A percentile compares a stretch with the other conserved stretches of the same genome.
Evolutionary conservation across 148 eudicot species (phyloP).

Genomic region (Vaccinium myrtillus): DNA sequence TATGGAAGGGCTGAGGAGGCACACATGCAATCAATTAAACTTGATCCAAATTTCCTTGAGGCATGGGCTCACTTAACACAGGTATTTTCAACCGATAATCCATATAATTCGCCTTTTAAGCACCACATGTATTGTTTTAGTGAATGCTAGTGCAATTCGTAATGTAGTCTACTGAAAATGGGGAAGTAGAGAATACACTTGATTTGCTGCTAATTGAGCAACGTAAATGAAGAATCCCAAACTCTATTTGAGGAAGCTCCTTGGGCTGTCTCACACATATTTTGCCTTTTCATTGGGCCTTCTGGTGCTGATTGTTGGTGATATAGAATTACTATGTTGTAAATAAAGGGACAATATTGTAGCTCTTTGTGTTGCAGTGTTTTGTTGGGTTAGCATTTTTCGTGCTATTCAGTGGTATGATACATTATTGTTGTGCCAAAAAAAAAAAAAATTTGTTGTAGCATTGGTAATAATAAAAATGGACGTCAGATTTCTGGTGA

Average conservation of each 20-base stretch:
- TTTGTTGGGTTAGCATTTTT: neutral
- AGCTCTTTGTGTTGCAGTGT: constrained; percentile 6
- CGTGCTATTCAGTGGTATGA: neutral
- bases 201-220: constrained; percentile 7
- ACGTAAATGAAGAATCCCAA: neutral
- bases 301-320: neutral
- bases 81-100: constrained; percentile 37
- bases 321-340: neutral
- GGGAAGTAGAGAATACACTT: neutral
- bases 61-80: constrained; percentile 90
- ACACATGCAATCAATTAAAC: constrained; percentile 70
- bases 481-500: constrained; percentile 4
- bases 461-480: neutral
- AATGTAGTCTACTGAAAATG: neutral
- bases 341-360: neutral
- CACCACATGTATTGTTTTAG: constrained; percentile 4
- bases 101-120: neutral
- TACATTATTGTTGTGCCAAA: neutral
- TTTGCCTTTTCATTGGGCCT: neutral
- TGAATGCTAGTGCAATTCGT: neutral
- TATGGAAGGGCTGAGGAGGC: constrained; percentile 84
- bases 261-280: neutral
- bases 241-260: neutral
- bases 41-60: constrained; percentile 75
- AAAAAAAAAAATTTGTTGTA: neutral